Base-by-base conservation (phyloP, 2,329 filamentous ascomycete genomes). In the Trichoderma semiorbis region DNA sequence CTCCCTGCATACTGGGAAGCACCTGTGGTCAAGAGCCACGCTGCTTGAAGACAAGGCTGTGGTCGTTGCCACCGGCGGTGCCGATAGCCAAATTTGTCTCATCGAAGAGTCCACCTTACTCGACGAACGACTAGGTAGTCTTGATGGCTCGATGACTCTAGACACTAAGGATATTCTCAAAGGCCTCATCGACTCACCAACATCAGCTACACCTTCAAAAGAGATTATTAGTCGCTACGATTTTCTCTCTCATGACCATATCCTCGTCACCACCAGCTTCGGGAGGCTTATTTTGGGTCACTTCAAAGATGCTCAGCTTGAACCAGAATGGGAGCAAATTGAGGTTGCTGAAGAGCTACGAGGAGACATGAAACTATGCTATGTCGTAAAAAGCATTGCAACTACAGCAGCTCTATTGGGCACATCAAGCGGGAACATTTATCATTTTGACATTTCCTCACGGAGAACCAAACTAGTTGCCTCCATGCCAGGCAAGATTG, bases 1-100 rank as follows among this genome's bases (percentile, higher is more conserved):
- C 64, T 85, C 87, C 3, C 88, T 90, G 72, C 95, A 98, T 78
- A 86, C 85, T 39, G 96, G 96, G 7, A 99, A 98, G 80, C 94
- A 98, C 78, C 90, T 98, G 7, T 98, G 95, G 95, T 91, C 94
- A 0, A 85, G 90, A 47, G 89, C 88, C 14, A 73, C 86, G 8
- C 75, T 80, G 3, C 71, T 71, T 21, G 72, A 74, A 72, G 75
- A 77, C 2, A 76, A 78, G 1, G 75, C 79, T 16, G 79, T 84
- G 0, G 73, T 86, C 1, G 80, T 94, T 24, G 90, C 88, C 5
- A 94, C 93, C 2, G 96, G 96, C 14, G 96, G 93, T n/a, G 92
- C 93, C 12, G 96, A 99, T 81, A 92, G 94, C 18, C 89, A 86
- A 74, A 85, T 91, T 53, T 84, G 85, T 3, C 75, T 89, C n/a